Conservation (phyloP, 2,329 filamentous ascomycete species). For the Arthrobotrys musiformis region DNA sequence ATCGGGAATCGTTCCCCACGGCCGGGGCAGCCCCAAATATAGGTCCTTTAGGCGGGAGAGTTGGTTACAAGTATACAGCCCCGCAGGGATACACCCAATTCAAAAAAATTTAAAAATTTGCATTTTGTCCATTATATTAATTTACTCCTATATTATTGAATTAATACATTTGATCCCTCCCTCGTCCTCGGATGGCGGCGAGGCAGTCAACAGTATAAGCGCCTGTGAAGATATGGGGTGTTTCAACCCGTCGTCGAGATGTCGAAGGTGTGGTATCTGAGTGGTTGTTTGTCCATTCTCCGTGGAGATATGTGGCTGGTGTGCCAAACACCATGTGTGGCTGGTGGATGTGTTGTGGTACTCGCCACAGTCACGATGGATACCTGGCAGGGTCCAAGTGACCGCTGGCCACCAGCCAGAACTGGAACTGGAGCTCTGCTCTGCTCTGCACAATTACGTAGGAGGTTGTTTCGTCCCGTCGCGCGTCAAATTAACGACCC, state of each 20-base stretch:
- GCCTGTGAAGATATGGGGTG: not conserved
- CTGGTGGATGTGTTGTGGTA: too few species aligned
- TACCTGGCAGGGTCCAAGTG: slow-evolving; percentile 10
- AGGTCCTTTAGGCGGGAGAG: slow-evolving; percentile 5
- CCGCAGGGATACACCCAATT: slow-evolving; percentile 1
- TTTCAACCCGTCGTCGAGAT: slow-evolving; percentile 15
- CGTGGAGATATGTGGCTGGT: slow-evolving; percentile 1
- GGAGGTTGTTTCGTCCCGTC: slow-evolving; percentile 21
- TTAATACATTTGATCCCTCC: not conserved
- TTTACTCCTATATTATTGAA: not conserved
- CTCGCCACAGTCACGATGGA: slow-evolving; percentile 26
- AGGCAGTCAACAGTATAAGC: not conserved
- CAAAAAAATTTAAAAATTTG: not conserved
- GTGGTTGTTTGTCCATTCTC: not conserved
- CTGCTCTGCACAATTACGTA: slow-evolving; percentile 37
- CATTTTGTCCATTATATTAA: not conserved
- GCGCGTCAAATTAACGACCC: not conserved
- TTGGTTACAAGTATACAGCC: slow-evolving; percentile 12
- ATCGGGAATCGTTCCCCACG: slow-evolving; percentile 12
- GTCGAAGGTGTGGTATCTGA: not conserved
- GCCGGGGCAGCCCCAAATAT: slow-evolving; percentile 12
- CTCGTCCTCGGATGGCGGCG: not conserved
- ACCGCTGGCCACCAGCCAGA: not conserved
- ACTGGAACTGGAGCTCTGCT: slow-evolving; percentile 2
- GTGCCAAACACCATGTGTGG: too few species aligned